phyloP scores from a whole-genome alignment of 2,329 filamentous ascomycete genomes.

The Aspergillus sp. region DNA sequence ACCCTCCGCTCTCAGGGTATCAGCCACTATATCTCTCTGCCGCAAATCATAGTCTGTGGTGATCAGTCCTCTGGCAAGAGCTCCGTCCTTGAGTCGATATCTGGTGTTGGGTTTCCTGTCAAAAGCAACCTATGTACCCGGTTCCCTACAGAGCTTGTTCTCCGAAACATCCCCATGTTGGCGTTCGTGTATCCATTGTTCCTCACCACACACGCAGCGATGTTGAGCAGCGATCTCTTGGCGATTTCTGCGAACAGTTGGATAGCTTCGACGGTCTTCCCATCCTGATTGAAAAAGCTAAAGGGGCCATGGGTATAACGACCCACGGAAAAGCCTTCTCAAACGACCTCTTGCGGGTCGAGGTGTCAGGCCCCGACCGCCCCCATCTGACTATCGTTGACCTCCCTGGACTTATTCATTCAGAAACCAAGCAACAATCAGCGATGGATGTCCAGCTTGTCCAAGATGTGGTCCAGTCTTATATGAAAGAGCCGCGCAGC shows the following conservation, averaged over 20 bases:
- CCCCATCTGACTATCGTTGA: conserved; percentile 64
- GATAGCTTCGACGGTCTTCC: conserved; percentile 21
- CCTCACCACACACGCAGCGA: conserved; percentile 37
- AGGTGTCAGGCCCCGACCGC: conserved; percentile 59
- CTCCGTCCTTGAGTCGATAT: conserved; percentile 61
- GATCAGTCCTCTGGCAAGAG: conserved; percentile 66
- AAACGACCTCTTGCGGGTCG: conserved; percentile 58
- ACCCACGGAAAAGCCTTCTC: conserved; percentile 35
- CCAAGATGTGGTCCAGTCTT: too few species aligned
- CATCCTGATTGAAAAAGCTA: conserved; percentile 24
- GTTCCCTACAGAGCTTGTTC: conserved; percentile 60
- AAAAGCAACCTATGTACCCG: conserved; percentile 61
- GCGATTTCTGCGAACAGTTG: conserved; percentile 19
- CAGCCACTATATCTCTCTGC: conserved; percentile 53
- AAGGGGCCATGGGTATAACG: conserved; percentile 26
- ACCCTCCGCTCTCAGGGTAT: conserved; percentile 54
- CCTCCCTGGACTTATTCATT: conserved; percentile 59
- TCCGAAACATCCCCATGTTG: conserved; percentile 36
- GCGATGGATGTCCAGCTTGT: too few species aligned
- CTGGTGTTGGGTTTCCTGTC: conserved; percentile 60
- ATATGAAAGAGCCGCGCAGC: too few species aligned
- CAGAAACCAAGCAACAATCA: conserved; percentile 56
- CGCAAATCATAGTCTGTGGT: conserved; percentile 64
- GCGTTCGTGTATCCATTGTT: conserved; percentile 30
- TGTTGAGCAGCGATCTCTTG: conserved; percentile 13